These are phyloP conservation scores for Ogataea neopini DNA, from an alignment of 805 yeast species.

Conservation along the genomic window DNA sequence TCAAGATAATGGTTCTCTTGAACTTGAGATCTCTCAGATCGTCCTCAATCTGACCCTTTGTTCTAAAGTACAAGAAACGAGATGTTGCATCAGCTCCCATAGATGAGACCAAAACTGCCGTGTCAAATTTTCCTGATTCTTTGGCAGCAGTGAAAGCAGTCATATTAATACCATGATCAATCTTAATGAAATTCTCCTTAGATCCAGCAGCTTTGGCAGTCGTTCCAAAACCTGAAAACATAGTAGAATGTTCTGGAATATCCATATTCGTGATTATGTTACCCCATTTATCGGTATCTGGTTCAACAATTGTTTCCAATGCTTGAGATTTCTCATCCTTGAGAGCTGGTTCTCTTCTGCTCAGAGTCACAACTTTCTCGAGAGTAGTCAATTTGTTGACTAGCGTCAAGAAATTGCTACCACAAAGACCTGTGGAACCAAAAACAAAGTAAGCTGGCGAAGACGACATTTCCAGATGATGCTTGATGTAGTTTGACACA, in stretches of 20 bases:
- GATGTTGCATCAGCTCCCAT: conserved; percentile 63
- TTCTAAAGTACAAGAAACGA: conserved; percentile 55
- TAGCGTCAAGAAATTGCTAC: conserved; percentile 52
- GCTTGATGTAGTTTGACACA: no score
- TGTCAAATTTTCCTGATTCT: conserved; percentile 58
- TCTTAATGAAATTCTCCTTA: conserved; percentile 62
- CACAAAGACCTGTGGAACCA: conserved; percentile 84
- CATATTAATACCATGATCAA: conserved; percentile 74
- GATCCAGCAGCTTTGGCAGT: conserved; percentile 74
- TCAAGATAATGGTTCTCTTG: conserved; percentile 68
- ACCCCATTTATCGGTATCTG: conserved; percentile 54
- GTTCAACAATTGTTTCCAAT: conserved; percentile 42
- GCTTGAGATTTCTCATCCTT: conserved; percentile 14
- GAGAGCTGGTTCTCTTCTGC: conserved; percentile 47
- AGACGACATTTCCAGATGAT: not conserved
- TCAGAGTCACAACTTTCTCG: conserved; percentile 46
- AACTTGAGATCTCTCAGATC: conserved; percentile 63
- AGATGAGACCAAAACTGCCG: conserved; percentile 68
- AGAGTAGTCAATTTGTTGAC: conserved; percentile 41
- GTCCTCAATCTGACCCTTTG: conserved; percentile 78
- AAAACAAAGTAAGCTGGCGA: conserved; percentile 38
- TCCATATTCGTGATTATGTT: conserved; percentile 34
- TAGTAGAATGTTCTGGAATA: conserved; percentile 39
- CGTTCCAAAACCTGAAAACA: conserved; percentile 74
- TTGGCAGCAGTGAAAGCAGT: conserved; percentile 74